phyloP scores from a whole-genome alignment of 106 monocot species.

The Triglochin maritima region DNA sequence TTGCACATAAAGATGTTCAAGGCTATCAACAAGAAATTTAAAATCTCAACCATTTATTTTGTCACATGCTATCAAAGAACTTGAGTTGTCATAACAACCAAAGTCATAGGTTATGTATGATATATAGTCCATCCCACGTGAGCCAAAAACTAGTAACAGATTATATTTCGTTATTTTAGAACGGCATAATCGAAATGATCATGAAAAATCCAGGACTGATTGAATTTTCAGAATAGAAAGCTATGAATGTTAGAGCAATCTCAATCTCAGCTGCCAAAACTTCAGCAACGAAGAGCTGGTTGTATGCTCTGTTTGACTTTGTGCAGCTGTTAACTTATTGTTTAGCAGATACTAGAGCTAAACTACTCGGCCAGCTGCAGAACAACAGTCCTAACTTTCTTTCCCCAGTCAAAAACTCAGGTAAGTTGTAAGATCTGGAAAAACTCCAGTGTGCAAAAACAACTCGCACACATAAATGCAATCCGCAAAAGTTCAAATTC shows the following conservation, averaged over 20 bases:
- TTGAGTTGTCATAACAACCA: too few relatives aligned
- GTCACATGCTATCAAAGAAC: too few relatives aligned
- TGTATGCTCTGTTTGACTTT: conserved; percentile 7
- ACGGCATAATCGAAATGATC: too few relatives aligned
- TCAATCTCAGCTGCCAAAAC: conserved; percentile 7
- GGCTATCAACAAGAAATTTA: too few relatives aligned
- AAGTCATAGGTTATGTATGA: too few relatives aligned
- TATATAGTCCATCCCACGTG: too few relatives aligned
- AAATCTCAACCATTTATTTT: too few relatives aligned
- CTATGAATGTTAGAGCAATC: conserved; percentile 4
- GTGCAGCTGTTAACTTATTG: conserved; percentile 15
- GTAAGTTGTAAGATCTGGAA: not conserved
- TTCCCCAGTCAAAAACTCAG: not conserved
- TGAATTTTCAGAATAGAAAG: too few relatives aligned
- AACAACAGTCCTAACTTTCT: not conserved
- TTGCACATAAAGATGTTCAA: not conserved
- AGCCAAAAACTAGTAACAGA: too few relatives aligned
- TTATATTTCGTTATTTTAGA: too few relatives aligned
- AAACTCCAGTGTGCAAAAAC: not conserved
- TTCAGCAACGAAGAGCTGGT: conserved; percentile 11
- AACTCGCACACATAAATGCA: not conserved
- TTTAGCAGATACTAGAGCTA: conserved; percentile 4
- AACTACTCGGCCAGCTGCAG: conserved; percentile 15
- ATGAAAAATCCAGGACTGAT: too few relatives aligned
- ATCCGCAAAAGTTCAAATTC: not conserved